These are phyloP conservation scores for Pichia californica DNA, from an alignment of 805 yeast genomes.

Conservation along the genomic window DNA sequence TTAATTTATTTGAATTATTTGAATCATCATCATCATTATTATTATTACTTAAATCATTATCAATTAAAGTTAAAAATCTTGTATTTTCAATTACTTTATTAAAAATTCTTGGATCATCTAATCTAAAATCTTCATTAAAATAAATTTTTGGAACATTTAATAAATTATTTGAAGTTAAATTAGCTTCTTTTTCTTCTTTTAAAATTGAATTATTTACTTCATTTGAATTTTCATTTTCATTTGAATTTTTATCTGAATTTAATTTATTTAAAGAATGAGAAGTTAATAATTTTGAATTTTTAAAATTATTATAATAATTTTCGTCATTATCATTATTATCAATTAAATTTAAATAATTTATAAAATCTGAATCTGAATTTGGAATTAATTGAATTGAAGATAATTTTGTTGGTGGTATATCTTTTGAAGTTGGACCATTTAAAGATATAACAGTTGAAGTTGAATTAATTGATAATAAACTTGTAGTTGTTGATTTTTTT, in stretches of 20 bases:
- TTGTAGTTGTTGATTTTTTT: constrained; percentile 24
- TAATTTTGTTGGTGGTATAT: constrained; percentile 77
- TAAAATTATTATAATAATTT: constrained; percentile 39
- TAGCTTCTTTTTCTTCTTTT: constrained; percentile 20
- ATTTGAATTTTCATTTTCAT: background rate
- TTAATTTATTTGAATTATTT: constrained; percentile 32
- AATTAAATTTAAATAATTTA: constrained; percentile 38
- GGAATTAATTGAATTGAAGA: constrained; percentile 44
- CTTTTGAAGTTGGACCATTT: constrained; percentile 66
- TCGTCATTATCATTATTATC: too few species aligned
- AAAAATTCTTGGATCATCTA: constrained; percentile 86
- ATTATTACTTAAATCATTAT: constrained; percentile 20
- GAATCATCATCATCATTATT: constrained; percentile 21
- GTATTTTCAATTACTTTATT: constrained; percentile 62
- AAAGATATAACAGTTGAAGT: constrained; percentile 41
- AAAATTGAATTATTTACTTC: too few species aligned
- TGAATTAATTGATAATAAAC: constrained; percentile 24
- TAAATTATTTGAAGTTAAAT: constrained; percentile 26
- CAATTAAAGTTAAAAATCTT: constrained; percentile 30
- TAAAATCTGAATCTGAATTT: too few species aligned
- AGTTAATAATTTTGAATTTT: constrained; percentile 37
- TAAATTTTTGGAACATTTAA: constrained; percentile 62
- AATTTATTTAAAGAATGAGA: constrained; percentile 36
- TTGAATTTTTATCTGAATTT: constrained; percentile 19
- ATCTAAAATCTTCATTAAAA: constrained; percentile 59